phyloP scores from a whole-genome alignment of 495 filamentous ascomycete genomes.

The Chaetomium tenue region DNA sequence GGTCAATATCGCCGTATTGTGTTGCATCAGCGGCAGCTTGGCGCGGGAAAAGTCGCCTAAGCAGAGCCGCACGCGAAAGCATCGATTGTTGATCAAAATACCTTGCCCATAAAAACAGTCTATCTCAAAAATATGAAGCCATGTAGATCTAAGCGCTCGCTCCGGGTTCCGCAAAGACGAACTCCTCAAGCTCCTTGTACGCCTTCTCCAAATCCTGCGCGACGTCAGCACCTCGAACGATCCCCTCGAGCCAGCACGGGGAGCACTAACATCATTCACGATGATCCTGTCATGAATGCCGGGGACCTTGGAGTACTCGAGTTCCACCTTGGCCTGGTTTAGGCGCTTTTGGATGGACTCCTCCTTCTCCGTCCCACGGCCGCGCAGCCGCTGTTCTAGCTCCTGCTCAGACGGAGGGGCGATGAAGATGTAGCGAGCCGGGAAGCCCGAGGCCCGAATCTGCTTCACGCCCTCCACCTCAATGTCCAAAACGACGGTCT shows the following conservation, averaged over 20 bases:
- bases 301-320: slow-evolving; percentile 70
- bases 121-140: neutral
- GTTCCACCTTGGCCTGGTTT: slow-evolving; percentile 74
- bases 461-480: slow-evolving; percentile 99
- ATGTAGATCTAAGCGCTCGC: slow-evolving; percentile 8
- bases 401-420: slow-evolving; percentile 72
- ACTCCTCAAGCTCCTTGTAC: slow-evolving; percentile 73
- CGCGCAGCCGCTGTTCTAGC: slow-evolving; percentile 73
- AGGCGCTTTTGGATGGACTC: slow-evolving; percentile 72
- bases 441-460: slow-evolving; percentile 71
- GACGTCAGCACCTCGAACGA: neutral
- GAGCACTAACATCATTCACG: slow-evolving; percentile 67
- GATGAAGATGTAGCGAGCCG: slow-evolving; percentile 82
- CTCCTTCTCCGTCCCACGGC: slow-evolving; percentile 81
- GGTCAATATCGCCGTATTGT: neutral
- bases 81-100: neutral
- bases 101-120: slow-evolving; percentile 15
- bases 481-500: slow-evolving; percentile 75
- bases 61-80: neutral
- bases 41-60: neutral
- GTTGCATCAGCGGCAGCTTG: too few species aligned
- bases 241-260: neutral
- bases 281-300: slow-evolving; percentile 83
- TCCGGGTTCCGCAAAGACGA: slow-evolving; percentile 41
- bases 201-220: slow-evolving; percentile 69